Base-by-base conservation (phyloP, 257 asterid genomes). In the Linaria vulgaris region DNA sequence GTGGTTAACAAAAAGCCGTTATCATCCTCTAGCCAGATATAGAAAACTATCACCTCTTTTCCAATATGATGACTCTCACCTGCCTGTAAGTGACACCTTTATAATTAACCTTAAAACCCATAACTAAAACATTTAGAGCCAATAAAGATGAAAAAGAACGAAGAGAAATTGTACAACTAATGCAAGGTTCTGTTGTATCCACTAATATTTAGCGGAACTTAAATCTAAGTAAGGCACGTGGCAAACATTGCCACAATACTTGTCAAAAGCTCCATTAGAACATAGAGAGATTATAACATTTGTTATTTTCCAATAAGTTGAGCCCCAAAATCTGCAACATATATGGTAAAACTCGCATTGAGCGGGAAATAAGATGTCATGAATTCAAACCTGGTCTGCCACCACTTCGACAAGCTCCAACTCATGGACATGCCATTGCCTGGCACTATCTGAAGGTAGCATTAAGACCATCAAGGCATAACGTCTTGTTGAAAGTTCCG, bases 341-440 rank as follows among this genome's bases (percentile, higher is more conserved):
- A 41, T 46, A 38, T 4, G 14, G 21, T 44, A 58, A 27, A 53
- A 44, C 14, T 20, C 15, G 23, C 48, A 34, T 16, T 31, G 55
- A 67, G 52, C 68, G 12, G 51, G 66, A 63, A 63, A 37, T 55
- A 48, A 55, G 73, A 63, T 13, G 49, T 12, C 20, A 34, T 4
- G 39, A 45, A 61, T 3, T 58, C 79, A 17, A 71, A 89, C 99
- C 99, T 92, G 99, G 64, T 94, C 99, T 0, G 99, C 99, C 61
- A 94, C 99, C 37, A 90, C 99, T 80, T 94, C 95, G 41, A 94
- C 99, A 74, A 94, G 99, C 82, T 94, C 99, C 82, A 94, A 49
- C 77, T 94, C 97, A 56, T 94, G 97, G 58, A 75, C 82, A 63
- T 88, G 99, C 99, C 99, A 94, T 67, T 90, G 91, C 76, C 99